Percentiles rank a stretch among this genome's conserved stretches.
phyloP scores from a whole-genome alignment of 345 rosid genomes.

The Syzygium aqueum region DNA sequence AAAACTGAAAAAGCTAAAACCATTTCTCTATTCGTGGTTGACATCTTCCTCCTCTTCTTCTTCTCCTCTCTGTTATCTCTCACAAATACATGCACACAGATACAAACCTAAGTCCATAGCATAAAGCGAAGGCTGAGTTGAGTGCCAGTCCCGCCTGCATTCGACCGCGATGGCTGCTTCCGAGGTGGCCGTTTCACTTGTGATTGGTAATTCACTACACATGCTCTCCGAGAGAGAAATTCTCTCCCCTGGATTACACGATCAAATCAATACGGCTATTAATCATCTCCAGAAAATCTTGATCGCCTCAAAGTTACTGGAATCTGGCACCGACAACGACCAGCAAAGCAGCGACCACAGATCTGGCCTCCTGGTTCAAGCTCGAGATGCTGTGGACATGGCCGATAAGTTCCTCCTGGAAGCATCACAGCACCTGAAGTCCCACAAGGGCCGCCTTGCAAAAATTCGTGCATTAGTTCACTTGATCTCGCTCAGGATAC shows the following conservation, averaged over 20 bases:
- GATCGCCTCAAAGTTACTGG: background rate
- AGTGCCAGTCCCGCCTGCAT: background rate
- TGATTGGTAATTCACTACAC: background rate
- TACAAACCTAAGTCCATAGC: background rate
- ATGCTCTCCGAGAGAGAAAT: background rate
- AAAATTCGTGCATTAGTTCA: accelerated
- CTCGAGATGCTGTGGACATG: background rate
- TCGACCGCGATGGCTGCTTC: background rate
- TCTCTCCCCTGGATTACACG: background rate
- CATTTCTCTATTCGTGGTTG: too few species aligned
- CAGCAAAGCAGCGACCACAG: background rate
- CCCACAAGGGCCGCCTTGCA: background rate
- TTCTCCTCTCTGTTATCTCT: background rate
- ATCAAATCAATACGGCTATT: background rate
- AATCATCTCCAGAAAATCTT: background rate
- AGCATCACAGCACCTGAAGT: background rate
- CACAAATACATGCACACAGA: background rate
- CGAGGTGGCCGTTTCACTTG: background rate
- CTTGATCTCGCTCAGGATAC: background rate
- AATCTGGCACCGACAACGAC: background rate
- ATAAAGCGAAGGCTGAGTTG: background rate
- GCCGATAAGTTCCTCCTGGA: background rate
- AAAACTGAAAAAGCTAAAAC: too few species aligned
- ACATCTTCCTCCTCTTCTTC: background rate
- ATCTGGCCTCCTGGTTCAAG: background rate